A percentile compares a stretch with the other conserved stretches of the same genome.
Evolutionary conservation across 495 filamentous ascomycete species (phyloP).

Genomic region (Aspergillus sparsus): DNA sequence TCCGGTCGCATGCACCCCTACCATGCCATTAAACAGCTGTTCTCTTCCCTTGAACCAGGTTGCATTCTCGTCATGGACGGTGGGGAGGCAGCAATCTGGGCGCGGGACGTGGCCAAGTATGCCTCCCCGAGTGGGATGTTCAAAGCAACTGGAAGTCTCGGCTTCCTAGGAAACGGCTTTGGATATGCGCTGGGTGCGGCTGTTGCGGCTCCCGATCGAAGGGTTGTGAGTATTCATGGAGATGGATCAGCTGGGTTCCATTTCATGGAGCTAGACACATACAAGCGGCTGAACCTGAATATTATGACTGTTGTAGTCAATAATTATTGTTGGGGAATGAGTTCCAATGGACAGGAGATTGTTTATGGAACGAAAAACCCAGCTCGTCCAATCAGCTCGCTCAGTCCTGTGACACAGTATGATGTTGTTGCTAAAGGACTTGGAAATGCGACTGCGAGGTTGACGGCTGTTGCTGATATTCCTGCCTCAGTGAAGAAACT

Average conservation of each 20-base stretch:
- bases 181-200: slow-evolving; percentile 31
- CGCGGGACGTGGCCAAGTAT: slow-evolving; percentile 16
- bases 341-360: slow-evolving; percentile 32
- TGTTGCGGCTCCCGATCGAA: slow-evolving; percentile 26
- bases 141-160: slow-evolving; percentile 28
- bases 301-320: slow-evolving; percentile 34
- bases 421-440: slow-evolving; percentile 29
- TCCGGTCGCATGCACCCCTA: slow-evolving; percentile 30
- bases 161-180: slow-evolving; percentile 32
- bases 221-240: slow-evolving; percentile 30
- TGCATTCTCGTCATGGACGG: slow-evolving; percentile 33
- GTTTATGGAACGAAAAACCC: slow-evolving; percentile 25
- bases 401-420: slow-evolving; percentile 29
- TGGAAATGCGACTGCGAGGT: slow-evolving; percentile 24
- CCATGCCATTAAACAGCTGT: slow-evolving; percentile 27
- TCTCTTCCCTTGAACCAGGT: slow-evolving; percentile 26
- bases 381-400: slow-evolving; percentile 24
- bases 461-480: slow-evolving; percentile 19
- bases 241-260: slow-evolving; percentile 35
- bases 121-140: slow-evolving; percentile 23
- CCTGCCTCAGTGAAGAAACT: slow-evolving; percentile 19
- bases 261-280: slow-evolving; percentile 36
- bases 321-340: slow-evolving; percentile 35
- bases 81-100: slow-evolving; percentile 30
- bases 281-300: slow-evolving; percentile 27